These are phyloP conservation scores for Penicillium taxi DNA, from an alignment of 495 filamentous ascomycete species.

Conservation along the genomic window DNA sequence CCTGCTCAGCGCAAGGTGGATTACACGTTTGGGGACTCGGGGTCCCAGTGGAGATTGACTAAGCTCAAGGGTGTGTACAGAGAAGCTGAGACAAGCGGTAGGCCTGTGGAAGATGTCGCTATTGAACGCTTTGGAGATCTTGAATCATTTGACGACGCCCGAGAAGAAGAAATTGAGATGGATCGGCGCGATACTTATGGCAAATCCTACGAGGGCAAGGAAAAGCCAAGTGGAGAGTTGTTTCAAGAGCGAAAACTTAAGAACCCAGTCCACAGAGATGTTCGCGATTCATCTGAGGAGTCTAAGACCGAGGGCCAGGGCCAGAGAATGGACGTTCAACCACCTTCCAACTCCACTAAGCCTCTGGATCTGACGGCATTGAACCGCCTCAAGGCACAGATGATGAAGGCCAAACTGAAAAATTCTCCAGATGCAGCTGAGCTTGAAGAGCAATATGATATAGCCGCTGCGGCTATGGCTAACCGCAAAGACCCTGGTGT, in stretches of 20 bases:
- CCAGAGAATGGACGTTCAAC: conserved; percentile 33
- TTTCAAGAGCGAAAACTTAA: conserved; percentile 65
- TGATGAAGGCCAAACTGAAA: conserved; percentile 88
- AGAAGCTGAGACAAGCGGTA: conserved; percentile 63
- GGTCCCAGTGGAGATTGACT: conserved; percentile 91
- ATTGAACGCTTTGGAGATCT: conserved; percentile 73
- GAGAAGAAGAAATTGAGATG: conserved; percentile 90
- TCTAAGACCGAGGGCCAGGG: conserved; percentile 37
- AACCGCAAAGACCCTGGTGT: conserved; percentile 56
- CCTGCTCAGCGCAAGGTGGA: conserved; percentile 55
- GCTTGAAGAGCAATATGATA: conserved; percentile 80
- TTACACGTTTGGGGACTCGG: conserved; percentile 85
- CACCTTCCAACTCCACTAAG: conserved; percentile 34
- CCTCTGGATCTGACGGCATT: conserved; percentile 66
- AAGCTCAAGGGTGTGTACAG: conserved; percentile 82
- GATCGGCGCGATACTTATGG: conserved; percentile 82
- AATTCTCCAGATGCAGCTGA: conserved; percentile 62
- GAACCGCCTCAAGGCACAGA: conserved; percentile 82
- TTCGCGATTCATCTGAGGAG: conserved; percentile 33
- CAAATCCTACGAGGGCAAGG: conserved; percentile 74
- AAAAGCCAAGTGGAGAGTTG: conserved; percentile 81
- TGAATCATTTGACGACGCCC: conserved; percentile 80
- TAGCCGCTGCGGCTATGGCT: conserved; percentile 51
- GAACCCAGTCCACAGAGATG: conserved; percentile 33
- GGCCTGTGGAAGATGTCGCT: conserved; percentile 70